Evolutionary conservation across 305 asterid genomes (phyloP).

Genomic region (Fraxinus sp.): DNA sequence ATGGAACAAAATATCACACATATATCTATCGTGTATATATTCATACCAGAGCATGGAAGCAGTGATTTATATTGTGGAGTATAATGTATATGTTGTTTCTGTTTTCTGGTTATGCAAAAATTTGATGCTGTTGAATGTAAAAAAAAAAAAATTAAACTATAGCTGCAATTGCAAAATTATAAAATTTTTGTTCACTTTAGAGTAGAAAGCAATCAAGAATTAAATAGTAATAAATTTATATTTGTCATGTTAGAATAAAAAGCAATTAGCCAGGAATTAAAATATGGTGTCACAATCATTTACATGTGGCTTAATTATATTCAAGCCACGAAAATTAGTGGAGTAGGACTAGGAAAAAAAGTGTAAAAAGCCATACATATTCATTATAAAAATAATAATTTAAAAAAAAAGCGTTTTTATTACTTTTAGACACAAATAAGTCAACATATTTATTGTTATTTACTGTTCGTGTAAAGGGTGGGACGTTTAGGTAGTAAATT

Average conservation of each 20-base stretch:
- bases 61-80: not conserved
- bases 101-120: not conserved
- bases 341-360: not conserved
- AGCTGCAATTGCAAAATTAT: not conserved
- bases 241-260: not conserved
- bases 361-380: not conserved
- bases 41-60: constrained; percentile 10
- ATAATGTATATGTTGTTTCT: too few relatives aligned
- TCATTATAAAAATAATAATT: not conserved
- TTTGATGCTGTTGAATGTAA: not conserved
- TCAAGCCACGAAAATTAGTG: not conserved
- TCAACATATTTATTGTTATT: not conserved
- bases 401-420: not conserved
- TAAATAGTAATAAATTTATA: not conserved
- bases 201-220: not conserved
- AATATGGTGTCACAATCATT: not conserved
- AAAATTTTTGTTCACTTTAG: not conserved
- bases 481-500: not conserved
- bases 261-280: not conserved
- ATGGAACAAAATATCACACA: constrained; percentile 5
- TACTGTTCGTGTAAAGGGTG: not conserved
- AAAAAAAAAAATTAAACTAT: not conserved
- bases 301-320: not conserved
- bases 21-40: constrained; percentile 24
- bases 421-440: not conserved